Evolutionary conservation across 768 basidiomycete species (phyloP), one percentile per base, ranked within the genome.

Genomic region (Hygrocybe coccinea): DNA sequence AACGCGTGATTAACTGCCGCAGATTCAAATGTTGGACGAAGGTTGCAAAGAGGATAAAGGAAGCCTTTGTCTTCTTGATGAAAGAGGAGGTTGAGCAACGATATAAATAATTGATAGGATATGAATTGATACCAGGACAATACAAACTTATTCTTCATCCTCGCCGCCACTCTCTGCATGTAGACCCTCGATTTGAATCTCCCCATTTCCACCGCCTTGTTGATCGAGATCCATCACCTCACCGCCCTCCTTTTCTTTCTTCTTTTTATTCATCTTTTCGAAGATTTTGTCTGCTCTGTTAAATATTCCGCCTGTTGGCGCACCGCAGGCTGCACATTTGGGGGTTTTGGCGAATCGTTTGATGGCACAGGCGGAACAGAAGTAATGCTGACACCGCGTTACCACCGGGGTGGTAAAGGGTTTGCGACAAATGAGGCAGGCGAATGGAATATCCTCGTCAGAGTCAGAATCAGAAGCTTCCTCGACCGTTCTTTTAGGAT

Each of bases 361-460:
- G 73, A 98, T 93, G 24, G 97, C 97, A 68, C 97, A 98, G 41
- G 87, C 80, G 48, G 89, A 90, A 71, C 94, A 95, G 69, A 91
- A 98, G 73, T 95, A 97, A 70, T 98, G 97, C 3, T 89, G 91
- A 71, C 97, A 99, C 52, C 91, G 87, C 38, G 97, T 98, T 48
- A 92, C 92, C 57, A 99, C 83, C 15, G 97, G 95, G 63, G 97
- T 92, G 11, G 87, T 94, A 72, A 94, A 98, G 52, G 85, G 87
- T 65, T 97, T 88, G 56, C 95, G 85, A 71, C 97, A 97, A 60
- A 99, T 87, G 64, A 97, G 80, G 73, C 97, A 99, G n/a, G 97
- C 95, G 69, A 98, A 99, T 5, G 97, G 97, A 50, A 98, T 81
- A 68, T 94, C 93, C 67, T 92, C 85, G 61, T 85, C 86, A 37